Evolutionary conservation across 2,329 filamentous ascomycete species (phyloP), one percentile per base, ranked within the genome.

Genomic region (Talaromyces atroroseus): DNA sequence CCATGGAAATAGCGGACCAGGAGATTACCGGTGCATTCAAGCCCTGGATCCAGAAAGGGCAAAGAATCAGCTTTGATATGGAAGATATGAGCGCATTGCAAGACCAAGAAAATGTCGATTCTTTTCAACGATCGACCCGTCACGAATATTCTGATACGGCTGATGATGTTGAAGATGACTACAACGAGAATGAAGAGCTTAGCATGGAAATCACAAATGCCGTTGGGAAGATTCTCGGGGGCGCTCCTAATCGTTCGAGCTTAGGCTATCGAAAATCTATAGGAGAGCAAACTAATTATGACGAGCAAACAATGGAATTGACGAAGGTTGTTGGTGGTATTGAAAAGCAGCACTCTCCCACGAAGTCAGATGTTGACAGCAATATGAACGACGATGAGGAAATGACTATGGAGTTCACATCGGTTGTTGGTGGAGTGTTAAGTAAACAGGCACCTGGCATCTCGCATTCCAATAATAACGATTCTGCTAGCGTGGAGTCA

Each of bases 171-270:
- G 54, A 58, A 23, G 68, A 74, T 5, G 78, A 80, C 12, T 76
- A 77, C 12, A 68, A 72, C 16, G 75, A 80, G 23, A 80, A 82
- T 20, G 82, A 84, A 61, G 89, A 92, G 40, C 86, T 95, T 79
- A 94, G 90, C 21, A 96, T 97, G 92, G 92, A 97, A 64, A 89
- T 96, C 7, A 96, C 92, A 1, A 84, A 83, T 54, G 89, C 84
- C 8, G 78, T 95, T 53, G 92, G 92, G 8, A 83, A 86, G 2
- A 96, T 97, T 54, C 72, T 96, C 20, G 75, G 80, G 5, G 78
- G 72, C 32, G 64, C 71, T 18, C 52, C 65, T 8, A 62, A 60
- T 60, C 60, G 69, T 53, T 59, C 71, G 68, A 66, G 72, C 65
- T 57, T 61, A 26, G 53, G 71, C 73, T 67, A 73, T 74, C 68